phyloP scores from a whole-genome alignment of 1,284 basidiomycete genomes.

The Cutaneotrichosporon sp. region DNA sequence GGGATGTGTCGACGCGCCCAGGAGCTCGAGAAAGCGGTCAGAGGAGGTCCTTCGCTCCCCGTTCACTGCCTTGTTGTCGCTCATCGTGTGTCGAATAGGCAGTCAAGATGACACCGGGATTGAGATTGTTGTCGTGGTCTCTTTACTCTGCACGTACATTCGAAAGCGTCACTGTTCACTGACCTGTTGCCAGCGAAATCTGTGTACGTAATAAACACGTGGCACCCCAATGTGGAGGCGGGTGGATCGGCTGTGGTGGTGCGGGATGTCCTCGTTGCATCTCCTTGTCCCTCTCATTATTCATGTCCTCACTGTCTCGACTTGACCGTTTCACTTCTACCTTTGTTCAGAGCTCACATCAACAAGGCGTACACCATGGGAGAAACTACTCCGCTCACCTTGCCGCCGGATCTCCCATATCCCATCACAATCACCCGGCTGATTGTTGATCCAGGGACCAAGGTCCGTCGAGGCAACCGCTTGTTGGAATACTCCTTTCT shows the following conservation, averaged over 20 bases:
- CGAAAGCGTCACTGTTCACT: no score
- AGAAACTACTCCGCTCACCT: constrained; percentile 42
- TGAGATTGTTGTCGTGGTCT: not conserved
- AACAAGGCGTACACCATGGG: constrained; percentile 23
- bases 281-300: no score
- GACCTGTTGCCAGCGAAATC: no score
- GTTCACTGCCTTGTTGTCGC: not conserved
- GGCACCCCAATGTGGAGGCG: no score
- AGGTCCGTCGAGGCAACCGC: constrained; percentile 63
- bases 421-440: constrained; percentile 70
- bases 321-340: not conserved
- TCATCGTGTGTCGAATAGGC: not conserved
- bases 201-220: no score
- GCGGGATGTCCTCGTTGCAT: no score
- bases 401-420: constrained; percentile 68
- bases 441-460: constrained; percentile 52
- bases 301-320: not conserved
- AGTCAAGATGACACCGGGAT: not conserved
- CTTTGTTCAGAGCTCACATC: not conserved
- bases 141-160: not conserved
- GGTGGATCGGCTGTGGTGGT: no score
- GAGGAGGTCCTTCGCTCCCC: not conserved
- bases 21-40: constrained; percentile 21
- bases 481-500: constrained; percentile 73
- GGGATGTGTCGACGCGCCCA: constrained; percentile 25